Base-by-base conservation (phyloP, 208 protist species). In the Acanthamoeba pearcei region DNA sequence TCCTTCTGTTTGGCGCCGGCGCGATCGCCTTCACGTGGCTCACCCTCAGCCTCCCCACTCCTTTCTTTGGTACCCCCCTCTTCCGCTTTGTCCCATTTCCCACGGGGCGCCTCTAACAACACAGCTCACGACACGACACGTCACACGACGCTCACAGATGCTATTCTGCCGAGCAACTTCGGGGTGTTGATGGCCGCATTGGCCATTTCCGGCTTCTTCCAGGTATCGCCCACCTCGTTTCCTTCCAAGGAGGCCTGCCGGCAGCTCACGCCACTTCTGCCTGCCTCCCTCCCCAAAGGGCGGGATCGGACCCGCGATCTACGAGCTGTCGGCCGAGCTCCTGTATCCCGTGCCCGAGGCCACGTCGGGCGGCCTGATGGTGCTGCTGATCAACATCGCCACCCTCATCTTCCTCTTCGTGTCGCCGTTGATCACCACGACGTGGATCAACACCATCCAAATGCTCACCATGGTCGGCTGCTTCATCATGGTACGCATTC, bases 261-360 rank as follows among this genome's bases (percentile, higher is more conserved):
- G 35, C 35, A 38, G 35, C 35, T 38, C 35, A 38, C 35, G 35
- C 35, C n/a, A n/a, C n/a, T n/a, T n/a, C n/a, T n/a, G n/a, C n/a
- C n/a, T n/a, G n/a, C n/a, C n/a, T n/a, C n/a, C n/a, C n/a, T n/a
- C n/a, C n/a, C 4, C 12, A 4, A 55, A 13, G 49, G 78, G 80
- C 55, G 80, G 12, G 29, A 64, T 89, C 24, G 80, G 80, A 9
- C 80, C 80, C 27, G 80, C 22, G 9, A 66, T 57, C 35, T 89
- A 89, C 55, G 80, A 89, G 80, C 80, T 89, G 46, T 89, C 80
- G n/a, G 80, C 80, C 55, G 80, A 89, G 80, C 80, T 89, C 17
- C 80, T 89, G 24, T 89, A 89, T 5, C 80, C 80, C 19, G 80
- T 89, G 49, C 80, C 80, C 9, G 80, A 89, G 55, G 80, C 80